Evolutionary conservation across 345 rosid genomes (phyloP).

Genomic region (Psidium guajava): DNA sequence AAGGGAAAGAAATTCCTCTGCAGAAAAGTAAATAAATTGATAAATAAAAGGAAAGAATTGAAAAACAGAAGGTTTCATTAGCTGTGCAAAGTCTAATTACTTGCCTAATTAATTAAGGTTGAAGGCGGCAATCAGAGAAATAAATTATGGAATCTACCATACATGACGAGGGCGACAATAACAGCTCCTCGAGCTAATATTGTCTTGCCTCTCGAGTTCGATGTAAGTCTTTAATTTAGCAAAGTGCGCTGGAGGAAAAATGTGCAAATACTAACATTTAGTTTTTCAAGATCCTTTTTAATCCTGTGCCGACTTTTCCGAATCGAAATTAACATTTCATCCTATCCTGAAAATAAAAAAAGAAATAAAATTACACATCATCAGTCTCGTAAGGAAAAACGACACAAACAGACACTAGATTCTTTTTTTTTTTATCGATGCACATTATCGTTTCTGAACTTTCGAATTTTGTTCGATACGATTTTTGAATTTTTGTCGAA

Average conservation of each 20-base stretch:
- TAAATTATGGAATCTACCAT: not conserved
- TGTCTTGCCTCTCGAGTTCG: not conserved
- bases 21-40: not conserved
- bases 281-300: not conserved
- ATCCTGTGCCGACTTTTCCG: not conserved
- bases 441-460: fast-evolving
- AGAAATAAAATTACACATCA: too few species aligned
- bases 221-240: not conserved
- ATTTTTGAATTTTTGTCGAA: not conserved
- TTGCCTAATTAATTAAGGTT: not conserved
- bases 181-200: not conserved
- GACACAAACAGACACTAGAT: fast-evolving
- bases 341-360: not conserved
- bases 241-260: not conserved
- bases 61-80: not conserved
- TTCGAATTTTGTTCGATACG: fast-evolving
- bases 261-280: not conserved
- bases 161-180: not conserved
- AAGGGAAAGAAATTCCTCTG: not conserved
- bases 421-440: fast-evolving
- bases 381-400: not conserved
- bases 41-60: not conserved
- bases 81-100: not conserved
- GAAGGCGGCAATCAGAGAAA: not conserved
- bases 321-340: not conserved